Conservation (phyloP, 176 grass and related monocot species). For the Coix lacrymajobi region DNA sequence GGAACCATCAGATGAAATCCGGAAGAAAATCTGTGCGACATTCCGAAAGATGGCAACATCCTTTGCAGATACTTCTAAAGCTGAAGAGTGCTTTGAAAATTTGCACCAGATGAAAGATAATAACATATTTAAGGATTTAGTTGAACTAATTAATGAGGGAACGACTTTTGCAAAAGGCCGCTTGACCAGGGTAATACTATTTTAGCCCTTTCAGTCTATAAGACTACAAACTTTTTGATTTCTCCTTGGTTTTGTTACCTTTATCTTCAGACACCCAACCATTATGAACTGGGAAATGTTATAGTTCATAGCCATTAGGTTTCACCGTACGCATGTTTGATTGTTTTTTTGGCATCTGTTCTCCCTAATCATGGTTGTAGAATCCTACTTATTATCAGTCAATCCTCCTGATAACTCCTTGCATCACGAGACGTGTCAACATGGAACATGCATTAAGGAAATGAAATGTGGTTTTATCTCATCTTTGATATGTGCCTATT, state of each 20-base stretch:
- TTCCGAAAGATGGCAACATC: constrained; percentile 68
- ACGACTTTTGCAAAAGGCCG: constrained; percentile 43
- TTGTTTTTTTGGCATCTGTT: constrained; percentile 3
- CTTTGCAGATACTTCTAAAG: constrained; percentile 68
- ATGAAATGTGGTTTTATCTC: not conserved
- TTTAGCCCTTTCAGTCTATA: constrained; percentile 7
- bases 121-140: constrained; percentile 85
- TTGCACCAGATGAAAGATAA: constrained; percentile 94
- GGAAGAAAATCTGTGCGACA: constrained; percentile 46
- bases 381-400: not conserved
- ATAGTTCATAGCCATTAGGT: constrained; percentile 7
- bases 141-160: constrained; percentile 51
- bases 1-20: constrained; percentile 54
- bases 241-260: constrained; percentile 10
- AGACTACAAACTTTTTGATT: not conserved
- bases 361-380: not conserved
- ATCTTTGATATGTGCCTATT: not conserved
- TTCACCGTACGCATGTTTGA: not conserved
- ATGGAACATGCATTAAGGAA: not conserved
- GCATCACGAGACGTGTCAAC: not conserved
- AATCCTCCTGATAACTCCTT: not conserved
- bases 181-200: constrained; percentile 56
- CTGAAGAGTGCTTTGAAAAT: constrained; percentile 69
- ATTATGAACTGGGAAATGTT: not conserved
- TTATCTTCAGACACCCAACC: not conserved